These are phyloP conservation scores for Pilobolus umbonatus DNA, from an alignment of 192 early-diverging fungal species.

Conservation along the genomic window DNA sequence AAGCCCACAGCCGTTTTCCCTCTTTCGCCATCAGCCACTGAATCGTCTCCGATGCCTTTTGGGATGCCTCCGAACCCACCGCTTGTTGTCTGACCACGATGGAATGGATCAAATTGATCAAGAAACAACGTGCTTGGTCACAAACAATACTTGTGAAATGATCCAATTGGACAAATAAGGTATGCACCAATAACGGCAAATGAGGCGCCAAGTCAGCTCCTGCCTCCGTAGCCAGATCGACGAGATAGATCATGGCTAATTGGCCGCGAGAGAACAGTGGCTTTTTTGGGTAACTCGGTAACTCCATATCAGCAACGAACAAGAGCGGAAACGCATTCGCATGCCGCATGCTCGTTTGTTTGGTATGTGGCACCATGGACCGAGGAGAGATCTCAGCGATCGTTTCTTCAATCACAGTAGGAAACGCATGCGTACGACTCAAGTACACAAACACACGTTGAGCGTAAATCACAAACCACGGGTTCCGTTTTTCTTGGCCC, in stretches of 20 bases:
- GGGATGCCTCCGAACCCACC: conserved; percentile 47
- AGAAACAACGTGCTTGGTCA: conserved; percentile 66
- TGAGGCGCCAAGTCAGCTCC: conserved; percentile 57
- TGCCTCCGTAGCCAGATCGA: conserved; percentile 75
- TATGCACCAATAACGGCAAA: conserved; percentile 69
- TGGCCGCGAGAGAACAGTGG: conserved; percentile 73
- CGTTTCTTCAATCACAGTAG: conserved; percentile 55
- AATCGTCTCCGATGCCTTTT: conserved; percentile 39
- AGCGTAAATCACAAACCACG: conserved; percentile 69
- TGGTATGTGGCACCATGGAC: conserved; percentile 57
- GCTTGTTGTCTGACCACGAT: conserved; percentile 61
- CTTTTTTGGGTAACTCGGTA: conserved; percentile 57
- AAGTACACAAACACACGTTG: conserved; percentile 78
- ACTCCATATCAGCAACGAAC: conserved; percentile 67
- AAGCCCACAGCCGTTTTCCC: conserved; percentile 72
- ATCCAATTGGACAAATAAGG: conserved; percentile 80
- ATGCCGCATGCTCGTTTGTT: conserved; percentile 33
- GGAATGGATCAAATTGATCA: conserved; percentile 74
- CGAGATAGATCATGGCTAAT: conserved; percentile 70
- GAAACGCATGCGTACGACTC: conserved; percentile 56
- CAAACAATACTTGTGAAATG: conserved; percentile 69
- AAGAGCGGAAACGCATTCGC: conserved; percentile 32
- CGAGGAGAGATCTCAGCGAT: conserved; percentile 64
- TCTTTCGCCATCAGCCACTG: conserved; percentile 56
- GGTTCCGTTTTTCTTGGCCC: conserved; percentile 71